Evolutionary conservation across 1,284 basidiomycete genomes (phyloP), one percentile per base, ranked within the genome.

Genomic region (Coniophora puteana): DNA sequence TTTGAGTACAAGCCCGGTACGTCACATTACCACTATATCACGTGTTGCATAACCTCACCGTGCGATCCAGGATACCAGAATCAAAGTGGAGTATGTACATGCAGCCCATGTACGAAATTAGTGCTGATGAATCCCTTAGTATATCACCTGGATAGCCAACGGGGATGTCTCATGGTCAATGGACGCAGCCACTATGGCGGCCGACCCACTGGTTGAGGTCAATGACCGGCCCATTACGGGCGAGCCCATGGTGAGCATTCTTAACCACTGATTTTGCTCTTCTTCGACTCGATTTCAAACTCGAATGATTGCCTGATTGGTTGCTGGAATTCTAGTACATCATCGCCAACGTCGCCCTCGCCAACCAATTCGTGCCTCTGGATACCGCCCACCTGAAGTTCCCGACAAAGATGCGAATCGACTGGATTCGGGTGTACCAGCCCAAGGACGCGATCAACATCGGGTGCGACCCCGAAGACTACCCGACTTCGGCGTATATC

Each of bases 361-460:
- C 89, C 3, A 65, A 67, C 17, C 86, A 88, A 54, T 92, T 94
- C 52, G 85, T 84, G 27, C 41, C 51, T 4, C 79, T 90, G 33
- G 78, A 92, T 59, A 68, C 85, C 36, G 59, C 71, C 0, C 65
- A 84, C 40, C 67, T 93, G 30, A 63, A 57, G 3, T 92, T 89
- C 67, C 90, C 90, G 1, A 58, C 70, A 2, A 72, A 66, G 6
- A 84, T 93, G 84, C 65, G 68, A 21, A 66, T 95, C 40, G 91
- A 96, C 55, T 95, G 82, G 63, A 76, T 94, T 31, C 76, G 92
- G 7, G 83, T 94, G 3, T 93, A 92, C 58, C 89, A 90, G 54
- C 74, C 78, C 12, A 71, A 76, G 45, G 62, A 77, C 40, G 58
- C 72, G 8, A 75, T 83, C 40, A 89, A 88, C 57, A 71, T 91